phyloP scores from a whole-genome alignment of 805 yeast species.

The Suhomyces vadensis region DNA sequence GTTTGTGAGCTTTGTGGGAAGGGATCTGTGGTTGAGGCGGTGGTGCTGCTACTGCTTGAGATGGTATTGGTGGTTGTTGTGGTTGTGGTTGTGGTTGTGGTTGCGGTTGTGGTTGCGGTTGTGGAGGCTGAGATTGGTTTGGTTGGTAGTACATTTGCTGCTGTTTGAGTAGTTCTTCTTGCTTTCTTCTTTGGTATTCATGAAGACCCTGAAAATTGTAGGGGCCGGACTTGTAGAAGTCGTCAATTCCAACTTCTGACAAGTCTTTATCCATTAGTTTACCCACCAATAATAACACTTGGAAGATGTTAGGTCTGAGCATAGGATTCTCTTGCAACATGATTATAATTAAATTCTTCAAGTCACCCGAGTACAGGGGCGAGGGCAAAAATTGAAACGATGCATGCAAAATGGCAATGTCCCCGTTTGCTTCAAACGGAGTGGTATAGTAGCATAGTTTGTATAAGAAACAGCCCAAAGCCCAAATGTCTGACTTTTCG shows the following conservation, averaged over 20 bases:
- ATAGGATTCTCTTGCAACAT: constrained; percentile 83
- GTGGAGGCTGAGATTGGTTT: constrained; percentile 15
- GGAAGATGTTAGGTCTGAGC: constrained; percentile 83
- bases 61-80: not conserved
- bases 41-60: not conserved
- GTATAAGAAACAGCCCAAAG: constrained; percentile 87
- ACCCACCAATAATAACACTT: constrained; percentile 66
- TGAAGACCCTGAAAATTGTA: constrained; percentile 59
- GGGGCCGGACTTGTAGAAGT: constrained; percentile 52
- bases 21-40: not conserved
- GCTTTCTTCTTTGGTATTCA: constrained; percentile 46
- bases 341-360: constrained; percentile 73
- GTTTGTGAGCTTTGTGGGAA: not conserved
- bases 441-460: constrained; percentile 91
- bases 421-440: constrained; percentile 89
- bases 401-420: constrained; percentile 83
- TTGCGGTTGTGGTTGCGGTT: constrained; percentile 3
- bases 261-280: constrained; percentile 46
- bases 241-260: constrained; percentile 33
- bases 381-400: constrained; percentile 70
- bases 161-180: constrained; percentile 34
- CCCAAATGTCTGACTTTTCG: constrained; percentile 96
- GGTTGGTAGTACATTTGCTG: constrained; percentile 44
- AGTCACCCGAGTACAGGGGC: constrained; percentile 69
- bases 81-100: not conserved